Conservation (phyloP, 164 flowering plant genomes). For the Umbellularia californica region DNA sequence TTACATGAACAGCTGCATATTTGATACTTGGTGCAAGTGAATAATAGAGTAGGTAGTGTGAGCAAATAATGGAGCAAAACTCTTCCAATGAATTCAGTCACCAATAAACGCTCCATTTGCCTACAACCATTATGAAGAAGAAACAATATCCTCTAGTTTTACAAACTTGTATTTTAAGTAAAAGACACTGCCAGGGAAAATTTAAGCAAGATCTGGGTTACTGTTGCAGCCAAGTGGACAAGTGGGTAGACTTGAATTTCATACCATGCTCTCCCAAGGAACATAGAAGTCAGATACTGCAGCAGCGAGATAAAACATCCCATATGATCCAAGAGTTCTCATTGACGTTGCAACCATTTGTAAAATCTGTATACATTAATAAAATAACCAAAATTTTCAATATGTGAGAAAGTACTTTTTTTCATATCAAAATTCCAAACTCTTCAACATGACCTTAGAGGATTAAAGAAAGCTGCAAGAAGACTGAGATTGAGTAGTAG, state of each 20-base stretch:
- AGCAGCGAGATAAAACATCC: conserved; percentile 92
- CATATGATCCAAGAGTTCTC: conserved; percentile 48
- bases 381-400: background rate
- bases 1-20: background rate
- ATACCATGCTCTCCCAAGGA: conserved; percentile 96
- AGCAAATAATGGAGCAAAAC: no score
- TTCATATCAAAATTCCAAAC: background rate
- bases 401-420: background rate
- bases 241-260: background rate
- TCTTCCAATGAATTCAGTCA: no score
- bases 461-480: background rate
- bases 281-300: conserved; percentile 98
- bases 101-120: background rate
- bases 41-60: no score
- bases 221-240: background rate
- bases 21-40: background rate
- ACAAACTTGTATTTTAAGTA: background rate
- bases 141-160: background rate
- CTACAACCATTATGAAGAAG: background rate
- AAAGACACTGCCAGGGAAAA: background rate
- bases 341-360: conserved; percentile 52
- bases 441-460: background rate
- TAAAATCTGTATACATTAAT: conserved; percentile 46
- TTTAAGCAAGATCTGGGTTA: background rate
- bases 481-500: background rate